Evolutionary conservation across 1,284 basidiomycete genomes (phyloP).

Genomic region (Lentinus polychrous): DNA sequence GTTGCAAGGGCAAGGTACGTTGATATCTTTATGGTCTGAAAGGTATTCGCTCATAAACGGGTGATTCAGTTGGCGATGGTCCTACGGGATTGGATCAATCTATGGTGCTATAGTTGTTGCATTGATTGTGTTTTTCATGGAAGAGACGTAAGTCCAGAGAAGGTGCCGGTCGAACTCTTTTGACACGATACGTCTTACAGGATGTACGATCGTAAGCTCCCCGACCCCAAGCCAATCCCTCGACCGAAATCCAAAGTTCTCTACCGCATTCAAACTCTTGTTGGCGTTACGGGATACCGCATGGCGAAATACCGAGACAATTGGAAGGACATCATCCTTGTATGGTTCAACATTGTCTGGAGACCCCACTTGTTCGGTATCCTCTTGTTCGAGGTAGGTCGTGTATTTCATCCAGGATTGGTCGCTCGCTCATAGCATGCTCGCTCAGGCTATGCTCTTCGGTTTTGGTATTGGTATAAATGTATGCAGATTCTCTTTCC

Average conservation of each 20-base stretch:
- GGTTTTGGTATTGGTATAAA: constrained; percentile 71
- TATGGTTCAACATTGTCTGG: constrained; percentile 53
- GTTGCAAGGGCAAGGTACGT: constrained; percentile 47
- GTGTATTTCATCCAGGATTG: neutral
- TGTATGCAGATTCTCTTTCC: constrained; percentile 30
- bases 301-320: constrained; percentile 55
- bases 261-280: constrained; percentile 52
- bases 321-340: constrained; percentile 41
- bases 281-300: constrained; percentile 57
- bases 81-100: constrained; percentile 61
- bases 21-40: too few species aligned
- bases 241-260: constrained; percentile 38
- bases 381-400: constrained; percentile 48
- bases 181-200: constrained; percentile 24
- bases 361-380: constrained; percentile 54
- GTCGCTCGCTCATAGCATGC: neutral
- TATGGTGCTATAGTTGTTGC: constrained; percentile 50
- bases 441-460: constrained; percentile 45
- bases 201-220: constrained; percentile 61
- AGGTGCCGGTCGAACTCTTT: neutral
- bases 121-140: constrained; percentile 49
- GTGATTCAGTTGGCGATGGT: constrained; percentile 56
- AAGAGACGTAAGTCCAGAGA: constrained; percentile 52
- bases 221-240: constrained; percentile 33
- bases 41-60: neutral